Percentiles rank a stretch among this genome's conserved stretches.
Evolutionary conservation across 345 rosid genomes (phyloP).

Genomic region (Turnera subulata): DNA sequence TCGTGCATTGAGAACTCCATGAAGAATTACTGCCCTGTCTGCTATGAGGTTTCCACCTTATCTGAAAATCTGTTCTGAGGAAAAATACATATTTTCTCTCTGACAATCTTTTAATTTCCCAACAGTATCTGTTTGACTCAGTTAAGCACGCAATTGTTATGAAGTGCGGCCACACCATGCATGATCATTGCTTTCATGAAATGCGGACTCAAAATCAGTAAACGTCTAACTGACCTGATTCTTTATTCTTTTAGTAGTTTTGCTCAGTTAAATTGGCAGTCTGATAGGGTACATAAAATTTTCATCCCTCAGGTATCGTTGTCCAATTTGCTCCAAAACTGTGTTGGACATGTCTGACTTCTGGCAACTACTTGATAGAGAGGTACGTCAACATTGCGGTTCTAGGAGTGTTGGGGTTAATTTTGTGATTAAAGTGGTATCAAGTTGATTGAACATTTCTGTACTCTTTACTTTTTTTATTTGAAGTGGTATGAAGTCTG

Average conservation of each 20-base stretch:
- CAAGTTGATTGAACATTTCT: background rate
- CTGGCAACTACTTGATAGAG: slow-evolving; percentile 51
- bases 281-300: background rate
- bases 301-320: slow-evolving; percentile 42
- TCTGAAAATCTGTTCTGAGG: background rate
- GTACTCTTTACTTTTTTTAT: no score
- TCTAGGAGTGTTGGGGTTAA: background rate
- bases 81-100: slow-evolving; percentile 3
- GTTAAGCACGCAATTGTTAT: slow-evolving; percentile 37
- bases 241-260: slow-evolving; percentile 7
- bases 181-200: slow-evolving; percentile 41
- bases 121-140: slow-evolving; percentile 76
- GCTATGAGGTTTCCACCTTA: slow-evolving; percentile 49
- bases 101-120: slow-evolving; percentile 4
- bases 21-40: slow-evolving; percentile 70
- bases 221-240: slow-evolving; percentile 11
- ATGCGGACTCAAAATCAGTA: slow-evolving; percentile 53
- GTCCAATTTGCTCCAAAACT: slow-evolving; percentile 71
- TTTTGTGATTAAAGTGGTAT: background rate
- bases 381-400: slow-evolving; percentile 33
- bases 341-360: slow-evolving; percentile 25
- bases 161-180: slow-evolving; percentile 79
- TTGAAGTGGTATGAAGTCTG: no score
- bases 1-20: slow-evolving; percentile 61
- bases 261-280: background rate